These are phyloP conservation scores for Scleromitrula shiraiana DNA, from an alignment of 2,329 filamentous ascomycete genomes.

Conservation along the genomic window DNA sequence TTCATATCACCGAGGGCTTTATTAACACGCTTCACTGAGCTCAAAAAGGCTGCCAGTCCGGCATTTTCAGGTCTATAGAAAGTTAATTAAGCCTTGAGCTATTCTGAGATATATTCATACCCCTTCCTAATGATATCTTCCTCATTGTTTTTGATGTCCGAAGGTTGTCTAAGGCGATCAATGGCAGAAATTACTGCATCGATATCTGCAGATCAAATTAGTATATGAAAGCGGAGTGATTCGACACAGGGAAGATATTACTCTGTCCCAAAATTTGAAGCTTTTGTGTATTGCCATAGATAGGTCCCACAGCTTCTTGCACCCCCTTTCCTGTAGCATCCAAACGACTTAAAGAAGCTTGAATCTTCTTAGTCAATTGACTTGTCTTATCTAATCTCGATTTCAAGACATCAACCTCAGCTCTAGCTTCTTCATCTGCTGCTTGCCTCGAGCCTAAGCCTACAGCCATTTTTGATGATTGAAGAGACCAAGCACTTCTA, in stretches of 20 bases:
- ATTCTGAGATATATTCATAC: constrained; percentile 21
- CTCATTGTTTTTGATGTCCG: constrained; percentile 85
- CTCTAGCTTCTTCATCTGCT: constrained; percentile 56
- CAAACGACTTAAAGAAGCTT: constrained; percentile 73
- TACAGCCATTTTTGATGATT: constrained; percentile 26
- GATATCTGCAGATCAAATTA: constrained; percentile 51
- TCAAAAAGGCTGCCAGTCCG: constrained; percentile 77
- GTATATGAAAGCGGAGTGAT: not conserved
- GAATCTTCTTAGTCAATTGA: constrained; percentile 89
- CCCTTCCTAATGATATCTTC: constrained; percentile 84
- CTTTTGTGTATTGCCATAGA: constrained; percentile 85
- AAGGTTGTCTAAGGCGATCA: constrained; percentile 79
- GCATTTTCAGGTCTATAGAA: constrained; percentile 61
- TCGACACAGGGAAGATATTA: constrained; percentile 32
- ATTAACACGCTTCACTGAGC: constrained; percentile 80
- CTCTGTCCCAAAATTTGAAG: constrained; percentile 81
- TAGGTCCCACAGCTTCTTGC: constrained; percentile 82
- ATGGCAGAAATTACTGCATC: constrained; percentile 81
- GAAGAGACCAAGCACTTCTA: constrained; percentile 18
- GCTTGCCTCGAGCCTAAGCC: constrained; percentile 25
- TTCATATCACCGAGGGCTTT: constrained; percentile 79
- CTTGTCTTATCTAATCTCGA: constrained; percentile 83
- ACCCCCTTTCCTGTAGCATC: constrained; percentile 87
- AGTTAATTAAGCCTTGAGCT: constrained; percentile 10
- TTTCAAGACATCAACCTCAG: constrained; percentile 63